These are phyloP conservation scores for Echinosophora koreensis DNA, from an alignment of 306 rosid genomes.

Conservation along the genomic window DNA sequence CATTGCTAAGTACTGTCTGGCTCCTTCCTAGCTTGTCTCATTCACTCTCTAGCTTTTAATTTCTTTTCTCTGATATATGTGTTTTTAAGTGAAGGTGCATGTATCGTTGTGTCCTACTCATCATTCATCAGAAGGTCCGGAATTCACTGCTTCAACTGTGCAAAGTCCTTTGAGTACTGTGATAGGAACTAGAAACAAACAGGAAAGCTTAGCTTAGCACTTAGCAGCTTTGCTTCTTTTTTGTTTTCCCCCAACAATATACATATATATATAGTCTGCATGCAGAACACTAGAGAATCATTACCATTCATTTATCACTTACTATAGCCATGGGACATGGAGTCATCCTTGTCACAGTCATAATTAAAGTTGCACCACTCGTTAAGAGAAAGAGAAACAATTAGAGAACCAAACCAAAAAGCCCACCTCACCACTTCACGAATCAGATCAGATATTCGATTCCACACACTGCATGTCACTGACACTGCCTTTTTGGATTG, in stretches of 20 bases:
- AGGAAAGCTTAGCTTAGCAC: background rate
- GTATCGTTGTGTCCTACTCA: background rate
- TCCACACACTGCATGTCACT: constrained; percentile 16
- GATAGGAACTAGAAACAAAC: background rate
- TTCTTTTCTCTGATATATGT: background rate
- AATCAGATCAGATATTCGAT: constrained; percentile 13
- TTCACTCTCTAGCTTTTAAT: background rate
- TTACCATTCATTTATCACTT: background rate
- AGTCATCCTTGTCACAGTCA: constrained; percentile 4
- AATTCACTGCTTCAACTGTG: background rate
- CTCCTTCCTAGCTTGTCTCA: background rate
- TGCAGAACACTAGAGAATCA: background rate
- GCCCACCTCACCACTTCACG: background rate
- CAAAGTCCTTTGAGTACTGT: background rate
- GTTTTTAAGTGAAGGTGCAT: background rate
- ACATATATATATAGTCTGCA: background rate
- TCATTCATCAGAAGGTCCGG: background rate
- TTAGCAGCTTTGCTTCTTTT: background rate
- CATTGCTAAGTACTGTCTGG: background rate
- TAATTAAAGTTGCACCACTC: constrained; percentile 16
- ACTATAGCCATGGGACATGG: background rate
- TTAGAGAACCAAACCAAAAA: background rate
- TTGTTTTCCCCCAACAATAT: too few species aligned
- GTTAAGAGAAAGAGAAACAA: background rate
- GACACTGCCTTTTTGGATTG: constrained; percentile 8